phyloP scores from a whole-genome alignment of 2,329 filamentous ascomycete genomes.

The Epichloe gansuensis region DNA sequence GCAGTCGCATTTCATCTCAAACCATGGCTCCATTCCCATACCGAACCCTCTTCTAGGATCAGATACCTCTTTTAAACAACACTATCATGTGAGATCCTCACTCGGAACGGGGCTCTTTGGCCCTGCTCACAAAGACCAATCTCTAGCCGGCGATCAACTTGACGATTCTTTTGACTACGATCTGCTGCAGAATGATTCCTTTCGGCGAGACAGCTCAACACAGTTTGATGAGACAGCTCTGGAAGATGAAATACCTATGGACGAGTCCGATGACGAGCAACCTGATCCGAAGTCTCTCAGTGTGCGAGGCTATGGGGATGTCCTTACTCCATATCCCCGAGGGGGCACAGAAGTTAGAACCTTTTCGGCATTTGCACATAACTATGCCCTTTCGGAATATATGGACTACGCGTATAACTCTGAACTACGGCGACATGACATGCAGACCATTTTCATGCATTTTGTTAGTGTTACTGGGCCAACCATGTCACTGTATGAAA shows the following conservation, averaged over 20 bases:
- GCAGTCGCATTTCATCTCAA: conserved; percentile 2
- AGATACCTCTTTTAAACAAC: conserved; percentile 3
- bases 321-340: conserved; percentile 15
- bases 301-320: conserved; percentile 21
- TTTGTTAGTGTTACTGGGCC: conserved; percentile 84
- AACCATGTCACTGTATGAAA: conserved; percentile 75
- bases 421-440: conserved; percentile 68
- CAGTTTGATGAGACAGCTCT: background rate
- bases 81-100: background rate
- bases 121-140: conserved; percentile 5
- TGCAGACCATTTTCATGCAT: conserved; percentile 75
- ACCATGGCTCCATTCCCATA: conserved; percentile 6
- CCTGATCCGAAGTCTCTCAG: conserved; percentile 15
- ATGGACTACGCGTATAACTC: conserved; percentile 50
- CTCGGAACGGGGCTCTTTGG: background rate
- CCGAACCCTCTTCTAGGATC: conserved; percentile 11
- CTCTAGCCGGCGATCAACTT: conserved; percentile 5
- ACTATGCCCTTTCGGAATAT: conserved; percentile 49
- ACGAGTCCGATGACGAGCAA: conserved; percentile 49
- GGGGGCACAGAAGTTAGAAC: conserved; percentile 33
- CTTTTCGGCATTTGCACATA: conserved; percentile 35
- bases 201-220: background rate
- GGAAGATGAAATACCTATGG: conserved; percentile 13
- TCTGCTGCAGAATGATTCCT: background rate
- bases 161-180: background rate